Evolutionary conservation across 805 yeast species (phyloP).

Genomic region (Teunomyces kruisii): DNA sequence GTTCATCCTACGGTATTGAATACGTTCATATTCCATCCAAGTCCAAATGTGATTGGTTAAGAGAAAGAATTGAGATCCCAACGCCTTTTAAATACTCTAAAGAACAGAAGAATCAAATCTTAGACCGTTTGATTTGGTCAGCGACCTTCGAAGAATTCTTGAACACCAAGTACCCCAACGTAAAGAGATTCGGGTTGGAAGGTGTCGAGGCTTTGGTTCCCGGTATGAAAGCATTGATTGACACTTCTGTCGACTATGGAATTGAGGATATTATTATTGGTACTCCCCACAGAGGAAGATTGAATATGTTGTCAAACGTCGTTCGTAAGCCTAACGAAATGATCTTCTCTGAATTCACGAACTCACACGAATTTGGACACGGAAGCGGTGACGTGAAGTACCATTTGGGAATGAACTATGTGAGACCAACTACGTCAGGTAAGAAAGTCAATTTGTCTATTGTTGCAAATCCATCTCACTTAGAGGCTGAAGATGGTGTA

Average conservation of each 20-base stretch:
- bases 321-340: slow-evolving; percentile 98
- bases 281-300: slow-evolving; percentile 99
- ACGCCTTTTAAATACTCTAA: slow-evolving; percentile 74
- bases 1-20: slow-evolving; percentile 88
- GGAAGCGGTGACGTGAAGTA: slow-evolving; percentile 99
- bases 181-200: slow-evolving; percentile 96
- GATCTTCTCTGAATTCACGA: slow-evolving; percentile 93
- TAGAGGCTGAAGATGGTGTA: slow-evolving; percentile 98
- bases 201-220: slow-evolving; percentile 97
- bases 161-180: slow-evolving; percentile 94
- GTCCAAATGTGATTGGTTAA: slow-evolving; percentile 95
- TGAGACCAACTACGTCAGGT: slow-evolving; percentile 98
- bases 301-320: slow-evolving; percentile 95
- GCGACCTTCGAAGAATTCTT: slow-evolving; percentile 90
- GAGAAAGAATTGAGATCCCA: slow-evolving; percentile 94
- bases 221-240: slow-evolving; percentile 94
- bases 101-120: slow-evolving; percentile 92
- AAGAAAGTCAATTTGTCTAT: slow-evolving; percentile 90
- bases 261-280: slow-evolving; percentile 95
- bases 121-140: slow-evolving; percentile 96
- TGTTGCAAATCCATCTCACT: slow-evolving; percentile 98
- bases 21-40: slow-evolving; percentile 95
- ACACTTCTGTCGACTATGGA: slow-evolving; percentile 87
- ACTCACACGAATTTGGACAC: slow-evolving; percentile 85
- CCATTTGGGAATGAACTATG: slow-evolving; percentile 98